Evolutionary conservation across 768 basidiomycete genomes (phyloP).

Genomic region (Postia placenta): DNA sequence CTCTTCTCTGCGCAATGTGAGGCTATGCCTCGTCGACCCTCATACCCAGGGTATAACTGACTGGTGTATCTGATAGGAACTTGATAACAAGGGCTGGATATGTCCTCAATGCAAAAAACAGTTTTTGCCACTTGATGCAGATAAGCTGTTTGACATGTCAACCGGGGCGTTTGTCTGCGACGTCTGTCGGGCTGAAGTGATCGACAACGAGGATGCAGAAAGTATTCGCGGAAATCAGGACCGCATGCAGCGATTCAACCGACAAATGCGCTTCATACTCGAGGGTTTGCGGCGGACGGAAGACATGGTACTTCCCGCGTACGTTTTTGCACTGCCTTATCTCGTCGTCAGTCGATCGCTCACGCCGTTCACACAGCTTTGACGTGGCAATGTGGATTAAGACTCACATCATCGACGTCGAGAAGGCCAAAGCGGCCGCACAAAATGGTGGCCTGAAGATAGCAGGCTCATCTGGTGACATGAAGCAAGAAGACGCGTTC

Average conservation of each 20-base stretch:
- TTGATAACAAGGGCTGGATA: conserved; percentile 96
- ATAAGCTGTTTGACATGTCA: conserved; percentile 71
- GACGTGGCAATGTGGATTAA: conserved; percentile 83
- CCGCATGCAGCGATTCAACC: conserved; percentile 92
- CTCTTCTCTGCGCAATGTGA: conserved; percentile 80
- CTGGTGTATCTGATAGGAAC: conserved; percentile 50
- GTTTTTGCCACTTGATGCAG: conserved; percentile 82
- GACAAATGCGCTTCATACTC: conserved; percentile 81
- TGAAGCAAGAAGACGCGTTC: conserved; percentile 67
- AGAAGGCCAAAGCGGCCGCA: conserved; percentile 40
- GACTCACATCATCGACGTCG: conserved; percentile 57
- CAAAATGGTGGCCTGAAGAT: conserved; percentile 59
- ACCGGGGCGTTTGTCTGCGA: conserved; percentile 76
- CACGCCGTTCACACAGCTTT: conserved; percentile 40
- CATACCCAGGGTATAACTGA: background rate
- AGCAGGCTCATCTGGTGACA: conserved; percentile 57
- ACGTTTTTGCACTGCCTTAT: conserved; percentile 24
- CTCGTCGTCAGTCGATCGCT: conserved; percentile 1
- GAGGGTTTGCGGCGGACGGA: conserved; percentile 89
- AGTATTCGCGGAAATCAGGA: conserved; percentile 83
- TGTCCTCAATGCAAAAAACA: conserved; percentile 84
- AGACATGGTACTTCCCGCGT: conserved; percentile 80
- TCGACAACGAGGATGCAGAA: conserved; percentile 90
- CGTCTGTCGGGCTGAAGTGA: conserved; percentile 78
- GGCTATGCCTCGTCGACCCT: conserved; percentile 17